phyloP scores from a whole-genome alignment of 2,329 filamentous ascomycete species.

The Aspergillus tanneri region DNA sequence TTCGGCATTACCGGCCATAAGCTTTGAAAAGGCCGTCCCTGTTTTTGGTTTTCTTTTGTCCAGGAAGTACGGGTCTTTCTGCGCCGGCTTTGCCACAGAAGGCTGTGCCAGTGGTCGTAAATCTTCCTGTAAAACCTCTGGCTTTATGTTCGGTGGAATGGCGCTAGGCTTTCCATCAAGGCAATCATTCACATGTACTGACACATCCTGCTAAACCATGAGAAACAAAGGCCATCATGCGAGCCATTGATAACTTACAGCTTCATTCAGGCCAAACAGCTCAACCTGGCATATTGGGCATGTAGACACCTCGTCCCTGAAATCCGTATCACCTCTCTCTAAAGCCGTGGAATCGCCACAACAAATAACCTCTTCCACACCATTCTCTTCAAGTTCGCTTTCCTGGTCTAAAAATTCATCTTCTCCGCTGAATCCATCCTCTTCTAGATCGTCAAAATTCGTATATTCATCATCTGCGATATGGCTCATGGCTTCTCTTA shows the following conservation, averaged over 20 bases:
- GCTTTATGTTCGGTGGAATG: constrained; percentile 38
- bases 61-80: constrained; percentile 72
- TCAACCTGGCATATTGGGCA: constrained; percentile 78
- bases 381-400: constrained; percentile 38
- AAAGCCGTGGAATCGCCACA: constrained; percentile 18
- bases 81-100: constrained; percentile 71
- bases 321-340: constrained; percentile 19
- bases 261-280: constrained; percentile 58
- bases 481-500: constrained; percentile 51
- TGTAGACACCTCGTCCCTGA: constrained; percentile 28
- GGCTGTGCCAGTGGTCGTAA: constrained; percentile 65
- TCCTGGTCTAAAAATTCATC: constrained; percentile 63
- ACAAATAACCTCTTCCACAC: constrained; percentile 27
- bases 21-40: constrained; percentile 79
- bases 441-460: constrained; percentile 61
- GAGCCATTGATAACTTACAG: constrained; percentile 27
- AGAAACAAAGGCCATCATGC: neutral
- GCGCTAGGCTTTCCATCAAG: constrained; percentile 76
- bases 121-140: constrained; percentile 13
- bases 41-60: constrained; percentile 27
- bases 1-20: constrained; percentile 92
- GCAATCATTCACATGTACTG: constrained; percentile 87
- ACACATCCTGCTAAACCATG: constrained; percentile 59
- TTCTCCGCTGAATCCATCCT: constrained; percentile 58
- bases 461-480: constrained; percentile 50